phyloP scores from a whole-genome alignment of 192 early-diverging fungal genomes.

The Chytriomyces sp. region DNA sequence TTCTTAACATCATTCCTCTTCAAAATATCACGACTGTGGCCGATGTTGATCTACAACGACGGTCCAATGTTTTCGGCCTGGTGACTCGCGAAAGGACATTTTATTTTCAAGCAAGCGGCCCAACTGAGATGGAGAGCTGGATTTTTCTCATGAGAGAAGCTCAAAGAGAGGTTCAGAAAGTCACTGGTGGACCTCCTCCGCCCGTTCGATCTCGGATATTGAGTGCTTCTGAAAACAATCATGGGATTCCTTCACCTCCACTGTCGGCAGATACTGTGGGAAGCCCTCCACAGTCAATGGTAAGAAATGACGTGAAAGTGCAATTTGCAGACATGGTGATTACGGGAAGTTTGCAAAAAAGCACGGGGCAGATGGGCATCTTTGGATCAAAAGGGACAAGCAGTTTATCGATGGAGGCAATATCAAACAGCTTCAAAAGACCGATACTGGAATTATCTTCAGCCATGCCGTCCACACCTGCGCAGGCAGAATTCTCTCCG shows the following conservation, averaged over 20 bases:
- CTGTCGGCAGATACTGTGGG: neutral
- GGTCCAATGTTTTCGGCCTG: slow-evolving; percentile 74
- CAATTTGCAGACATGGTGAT: slow-evolving; percentile 29
- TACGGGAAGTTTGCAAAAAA: too few relatives aligned
- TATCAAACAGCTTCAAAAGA: neutral
- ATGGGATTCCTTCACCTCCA: neutral
- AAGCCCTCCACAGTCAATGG: neutral
- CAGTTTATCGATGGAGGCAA: neutral
- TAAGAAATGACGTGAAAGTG: slow-evolving; percentile 15
- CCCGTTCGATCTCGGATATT: slow-evolving; percentile 16
- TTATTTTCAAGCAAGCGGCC: slow-evolving; percentile 66
- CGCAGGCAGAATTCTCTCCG: neutral
- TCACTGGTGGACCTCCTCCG: slow-evolving; percentile 22
- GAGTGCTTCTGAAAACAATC: neutral
- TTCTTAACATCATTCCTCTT: slow-evolving; percentile 74
- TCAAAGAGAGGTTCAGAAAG: slow-evolving; percentile 29
- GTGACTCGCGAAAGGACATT: slow-evolving; percentile 75
- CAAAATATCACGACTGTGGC: slow-evolving; percentile 73
- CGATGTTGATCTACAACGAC: slow-evolving; percentile 71
- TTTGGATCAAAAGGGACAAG: neutral
- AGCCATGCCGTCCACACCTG: neutral
- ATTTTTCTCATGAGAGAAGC: slow-evolving; percentile 40
- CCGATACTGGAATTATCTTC: neutral
- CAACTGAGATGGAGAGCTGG: slow-evolving; percentile 73
- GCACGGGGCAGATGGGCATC: neutral